Evolutionary conservation across 306 rosid species (phyloP).

Genomic region (Bauhinia variegata): DNA sequence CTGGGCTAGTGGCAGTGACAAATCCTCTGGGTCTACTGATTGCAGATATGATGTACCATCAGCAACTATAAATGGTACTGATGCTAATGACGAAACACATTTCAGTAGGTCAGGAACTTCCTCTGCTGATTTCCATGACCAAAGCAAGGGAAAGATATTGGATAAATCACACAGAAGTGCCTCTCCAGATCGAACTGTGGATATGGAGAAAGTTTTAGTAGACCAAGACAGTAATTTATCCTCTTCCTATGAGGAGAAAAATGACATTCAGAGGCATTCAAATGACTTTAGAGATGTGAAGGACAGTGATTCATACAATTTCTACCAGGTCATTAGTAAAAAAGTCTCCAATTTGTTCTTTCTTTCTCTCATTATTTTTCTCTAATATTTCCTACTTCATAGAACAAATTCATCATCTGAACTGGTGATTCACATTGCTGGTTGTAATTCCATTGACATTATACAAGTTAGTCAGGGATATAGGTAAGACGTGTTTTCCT

Average conservation of each 20-base stretch:
- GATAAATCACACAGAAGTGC: conserved; percentile 47
- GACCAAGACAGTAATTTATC: conserved; percentile 48
- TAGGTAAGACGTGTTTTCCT: not conserved
- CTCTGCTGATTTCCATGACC: conserved; percentile 46
- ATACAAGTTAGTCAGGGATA: not conserved
- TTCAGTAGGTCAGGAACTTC: conserved; percentile 42
- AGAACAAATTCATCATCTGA: not conserved
- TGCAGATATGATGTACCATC: conserved; percentile 39
- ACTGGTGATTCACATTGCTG: conserved; percentile 3
- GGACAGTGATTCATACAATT: conserved; percentile 72
- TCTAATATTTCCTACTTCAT: conserved; percentile 13
- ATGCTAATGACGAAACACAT: conserved; percentile 46
- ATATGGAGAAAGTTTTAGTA: conserved; percentile 47
- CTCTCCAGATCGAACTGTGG: conserved; percentile 46
- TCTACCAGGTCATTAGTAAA: conserved; percentile 72
- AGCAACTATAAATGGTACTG: conserved; percentile 38
- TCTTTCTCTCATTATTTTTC: conserved; percentile 12
- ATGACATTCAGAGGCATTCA: conserved; percentile 39
- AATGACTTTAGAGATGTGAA: conserved; percentile 49
- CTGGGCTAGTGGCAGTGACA: conserved; percentile 40
- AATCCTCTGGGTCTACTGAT: conserved; percentile 40
- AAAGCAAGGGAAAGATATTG: conserved; percentile 29
- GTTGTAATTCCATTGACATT: conserved; percentile 17
- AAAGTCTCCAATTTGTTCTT: conserved; percentile 17
- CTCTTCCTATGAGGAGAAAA: conserved; percentile 61